A percentile compares a stretch with the other conserved stretches of the same genome.
Conservation (phyloP, 2,329 filamentous ascomycete species). For the Penicillium corylophilum region DNA sequence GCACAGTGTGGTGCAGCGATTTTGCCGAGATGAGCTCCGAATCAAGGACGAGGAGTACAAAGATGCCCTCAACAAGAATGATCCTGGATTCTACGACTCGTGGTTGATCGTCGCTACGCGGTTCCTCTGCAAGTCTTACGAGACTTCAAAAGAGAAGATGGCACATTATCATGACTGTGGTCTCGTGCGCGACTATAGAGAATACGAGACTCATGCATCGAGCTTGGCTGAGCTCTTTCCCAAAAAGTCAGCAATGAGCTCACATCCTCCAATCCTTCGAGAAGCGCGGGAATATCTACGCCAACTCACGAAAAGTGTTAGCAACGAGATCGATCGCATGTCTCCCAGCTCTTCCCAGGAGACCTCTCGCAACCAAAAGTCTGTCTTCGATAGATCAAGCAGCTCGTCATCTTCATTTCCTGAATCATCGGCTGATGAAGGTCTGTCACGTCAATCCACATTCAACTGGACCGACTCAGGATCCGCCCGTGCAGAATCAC, state of each 20-base stretch:
- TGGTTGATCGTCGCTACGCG: slow-evolving; percentile 46
- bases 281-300: slow-evolving; percentile 37
- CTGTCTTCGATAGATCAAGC: slow-evolving; percentile 49
- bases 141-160: slow-evolving; percentile 43
- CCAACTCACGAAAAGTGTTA: slow-evolving; percentile 37
- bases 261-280: slow-evolving; percentile 25
- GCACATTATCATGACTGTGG: slow-evolving; percentile 36
- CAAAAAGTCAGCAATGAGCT: slow-evolving; percentile 28
- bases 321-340: slow-evolving; percentile 41
- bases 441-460: slow-evolving; percentile 34
- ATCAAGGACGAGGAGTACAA: slow-evolving; percentile 35
- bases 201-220: slow-evolving; percentile 49
- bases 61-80: slow-evolving; percentile 12
- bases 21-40: slow-evolving; percentile 48
- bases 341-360: slow-evolving; percentile 46
- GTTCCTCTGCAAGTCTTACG: slow-evolving; percentile 45
- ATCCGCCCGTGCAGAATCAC: slow-evolving; percentile 34
- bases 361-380: slow-evolving; percentile 37
- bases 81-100: slow-evolving; percentile 39
- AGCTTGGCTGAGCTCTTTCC: slow-evolving; percentile 42
- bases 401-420: slow-evolving; percentile 47
- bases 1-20: slow-evolving; percentile 49
- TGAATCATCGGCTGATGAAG: slow-evolving; percentile 41
- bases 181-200: slow-evolving; percentile 48
- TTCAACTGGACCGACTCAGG: slow-evolving; percentile 32